Conservation (phyloP, 139 green algal species). For the Spirogloea muscicola region DNA sequence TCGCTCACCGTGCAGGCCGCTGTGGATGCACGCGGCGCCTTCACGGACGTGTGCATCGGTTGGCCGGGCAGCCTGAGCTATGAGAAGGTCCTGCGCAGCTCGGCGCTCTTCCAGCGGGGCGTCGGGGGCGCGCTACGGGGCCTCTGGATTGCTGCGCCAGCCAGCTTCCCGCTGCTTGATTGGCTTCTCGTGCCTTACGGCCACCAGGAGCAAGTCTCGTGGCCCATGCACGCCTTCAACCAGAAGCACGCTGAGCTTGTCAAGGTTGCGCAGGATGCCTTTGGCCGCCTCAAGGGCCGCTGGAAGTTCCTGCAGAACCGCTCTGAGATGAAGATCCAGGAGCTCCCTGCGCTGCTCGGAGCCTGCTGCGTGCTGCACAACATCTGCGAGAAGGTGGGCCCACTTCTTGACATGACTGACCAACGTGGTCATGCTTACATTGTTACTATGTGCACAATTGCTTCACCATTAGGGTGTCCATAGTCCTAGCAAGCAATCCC, state of each 20-base stretch:
- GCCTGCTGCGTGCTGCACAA: slow-evolving; percentile 41
- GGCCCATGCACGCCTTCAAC: slow-evolving; percentile 19
- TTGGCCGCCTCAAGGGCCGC: slow-evolving; percentile 27
- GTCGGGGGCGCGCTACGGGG: neutral
- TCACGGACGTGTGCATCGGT: slow-evolving; percentile 37
- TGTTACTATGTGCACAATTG: no score
- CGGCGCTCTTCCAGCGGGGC: slow-evolving; percentile 21
- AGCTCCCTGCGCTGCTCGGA: slow-evolving; percentile 26
- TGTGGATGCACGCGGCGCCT: slow-evolving; percentile 10
- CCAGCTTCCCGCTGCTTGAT: slow-evolving; percentile 17
- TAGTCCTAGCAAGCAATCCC: no score
- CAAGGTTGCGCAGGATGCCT: slow-evolving; percentile 22
- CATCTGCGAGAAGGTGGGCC: slow-evolving; percentile 24
- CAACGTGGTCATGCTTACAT: no score
- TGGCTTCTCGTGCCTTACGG: slow-evolving; percentile 32
- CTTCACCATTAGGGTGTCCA: no score
- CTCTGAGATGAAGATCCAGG: slow-evolving; percentile 28
- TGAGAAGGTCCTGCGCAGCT: slow-evolving; percentile 29
- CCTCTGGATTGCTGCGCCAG: neutral
- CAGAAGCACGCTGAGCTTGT: slow-evolving; percentile 5
- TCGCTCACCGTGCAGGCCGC: slow-evolving; percentile 24
- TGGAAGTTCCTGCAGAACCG: slow-evolving; percentile 22
- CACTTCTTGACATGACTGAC: no score
- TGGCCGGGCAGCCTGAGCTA: slow-evolving; percentile 27
- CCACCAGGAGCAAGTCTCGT: slow-evolving; percentile 7